Base-by-base conservation (phyloP, 192 early-diverging fungal species). In the Umbelopsis isabellina region DNA sequence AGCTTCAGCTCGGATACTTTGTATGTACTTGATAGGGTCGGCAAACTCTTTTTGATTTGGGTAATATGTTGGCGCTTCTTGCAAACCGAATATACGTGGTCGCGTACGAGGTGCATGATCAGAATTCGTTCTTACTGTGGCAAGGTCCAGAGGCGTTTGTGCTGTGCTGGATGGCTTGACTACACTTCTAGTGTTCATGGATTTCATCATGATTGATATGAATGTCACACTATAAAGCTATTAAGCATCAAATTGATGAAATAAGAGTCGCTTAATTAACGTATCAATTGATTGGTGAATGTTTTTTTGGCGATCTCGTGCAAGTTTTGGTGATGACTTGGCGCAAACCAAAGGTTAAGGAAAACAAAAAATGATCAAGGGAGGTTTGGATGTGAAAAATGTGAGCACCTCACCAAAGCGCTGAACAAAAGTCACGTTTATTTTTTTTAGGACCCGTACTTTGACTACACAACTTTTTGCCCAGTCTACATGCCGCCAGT, bases 71-170 rank as follows among this genome's bases (percentile, higher is more conserved):
- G 93, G 93, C 1, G 93, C 93, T 47, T 91, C 81, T 13, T 79
- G 78, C 9, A 97, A 73, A 30, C 90, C 93, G 85, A 94, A 95
- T 49, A 87, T 81, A 75, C 85, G 83, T 35, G 77, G 71, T 16
- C 72, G 75, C 16, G 76, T 80, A 12, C 72, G 75, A 49, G 87
- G 87, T 69, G 81, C 86, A 25, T 77, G 90, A 6, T 85, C 84
- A 4, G 83, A 86, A 65, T 87, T 90, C 48, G 87, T 91, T 71
- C 94, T 93, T 73, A 90, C 87, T 45, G 94, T 96, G 72, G 95
- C 94, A 81, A 94, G 90, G 61, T 97, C 94, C 92, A 91, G 94
- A 47, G 97, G 95, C 94, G 91, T 98, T 53, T 87, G 90, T 48
- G 92, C 97, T 83, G 91, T 90, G 61, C 85, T 93, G n/a, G 91